phyloP scores from a whole-genome alignment of 2,329 filamentous ascomycete species.

The Byssoonygena ceratinophila region DNA sequence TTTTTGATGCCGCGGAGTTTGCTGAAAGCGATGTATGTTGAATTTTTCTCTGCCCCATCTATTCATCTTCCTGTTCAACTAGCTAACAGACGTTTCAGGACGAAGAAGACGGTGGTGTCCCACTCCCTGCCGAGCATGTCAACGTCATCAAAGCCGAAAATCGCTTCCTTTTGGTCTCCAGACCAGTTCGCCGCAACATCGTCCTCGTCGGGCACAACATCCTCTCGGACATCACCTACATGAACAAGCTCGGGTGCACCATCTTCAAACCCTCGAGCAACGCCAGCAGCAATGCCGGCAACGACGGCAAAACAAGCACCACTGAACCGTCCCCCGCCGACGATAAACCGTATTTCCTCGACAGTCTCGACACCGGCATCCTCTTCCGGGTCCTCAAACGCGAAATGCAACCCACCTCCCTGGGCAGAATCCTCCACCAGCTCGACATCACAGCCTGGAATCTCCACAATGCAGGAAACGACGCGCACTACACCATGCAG shows the following conservation, averaged over 20 bases:
- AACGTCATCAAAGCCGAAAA: slow-evolving; percentile 5
- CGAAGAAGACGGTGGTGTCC: slow-evolving; percentile 5
- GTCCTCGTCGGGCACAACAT: slow-evolving; percentile 73
- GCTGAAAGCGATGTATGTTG: slow-evolving; percentile 4
- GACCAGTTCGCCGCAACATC: slow-evolving; percentile 43
- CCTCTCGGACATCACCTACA: slow-evolving; percentile 55
- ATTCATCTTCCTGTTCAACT: background rate
- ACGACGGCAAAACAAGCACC: background rate
- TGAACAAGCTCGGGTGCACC: slow-evolving; percentile 48
- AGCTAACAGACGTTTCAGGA: slow-evolving; percentile 4
- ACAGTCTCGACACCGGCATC: slow-evolving; percentile 60
- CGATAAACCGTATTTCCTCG: slow-evolving; percentile 36
- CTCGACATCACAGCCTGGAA: slow-evolving; percentile 54
- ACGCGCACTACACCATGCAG: slow-evolving; percentile 68
- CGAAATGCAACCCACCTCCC: slow-evolving; percentile 43
- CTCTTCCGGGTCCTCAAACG: slow-evolving; percentile 57
- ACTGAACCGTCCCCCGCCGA: background rate
- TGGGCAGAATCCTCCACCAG: slow-evolving; percentile 52
- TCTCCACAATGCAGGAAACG: slow-evolving; percentile 81
- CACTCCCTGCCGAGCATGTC: background rate
- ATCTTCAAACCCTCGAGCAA: slow-evolving; percentile 31
- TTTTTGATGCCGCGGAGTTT: background rate
- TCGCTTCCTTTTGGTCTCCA: slow-evolving; percentile 4
- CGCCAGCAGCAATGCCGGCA: too few relatives aligned
- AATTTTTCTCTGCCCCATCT: background rate